Conservation (phyloP, 306 rosid species). For the Cucumis sativus region DNA sequence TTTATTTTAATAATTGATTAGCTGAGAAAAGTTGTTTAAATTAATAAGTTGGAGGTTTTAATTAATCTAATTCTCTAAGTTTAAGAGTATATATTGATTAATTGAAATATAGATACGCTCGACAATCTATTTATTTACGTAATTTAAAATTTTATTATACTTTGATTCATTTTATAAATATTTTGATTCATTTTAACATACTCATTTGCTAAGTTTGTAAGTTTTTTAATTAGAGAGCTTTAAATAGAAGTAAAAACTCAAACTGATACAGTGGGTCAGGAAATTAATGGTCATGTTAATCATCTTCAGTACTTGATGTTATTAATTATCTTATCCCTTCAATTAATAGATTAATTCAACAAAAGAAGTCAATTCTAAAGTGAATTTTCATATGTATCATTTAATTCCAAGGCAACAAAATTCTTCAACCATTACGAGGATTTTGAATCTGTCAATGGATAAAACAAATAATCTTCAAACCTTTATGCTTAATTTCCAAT, state of each 20-base stretch:
- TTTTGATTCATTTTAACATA: no score
- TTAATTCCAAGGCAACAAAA: neutral
- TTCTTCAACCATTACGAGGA: neutral
- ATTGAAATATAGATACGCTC: no score
- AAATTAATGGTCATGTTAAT: neutral
- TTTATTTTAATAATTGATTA: no score
- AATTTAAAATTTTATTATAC: no score
- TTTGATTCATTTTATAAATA: no score
- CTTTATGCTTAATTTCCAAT: neutral
- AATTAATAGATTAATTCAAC: neutral
- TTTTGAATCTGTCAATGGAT: neutral
- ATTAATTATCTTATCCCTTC: neutral
- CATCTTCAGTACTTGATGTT: neutral
- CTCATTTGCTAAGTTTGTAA: no score
- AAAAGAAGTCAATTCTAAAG: neutral
- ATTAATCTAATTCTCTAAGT: no score
- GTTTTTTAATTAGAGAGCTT: neutral
- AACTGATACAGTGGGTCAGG: neutral
- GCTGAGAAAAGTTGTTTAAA: no score
- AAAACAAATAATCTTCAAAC: neutral
- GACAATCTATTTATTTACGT: no score
- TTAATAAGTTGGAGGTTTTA: no score
- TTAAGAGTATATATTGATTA: no score
- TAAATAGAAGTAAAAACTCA: neutral
- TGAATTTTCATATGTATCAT: neutral